Conservation (phyloP, 805 yeast species). For the Candida parachauliodes region DNA sequence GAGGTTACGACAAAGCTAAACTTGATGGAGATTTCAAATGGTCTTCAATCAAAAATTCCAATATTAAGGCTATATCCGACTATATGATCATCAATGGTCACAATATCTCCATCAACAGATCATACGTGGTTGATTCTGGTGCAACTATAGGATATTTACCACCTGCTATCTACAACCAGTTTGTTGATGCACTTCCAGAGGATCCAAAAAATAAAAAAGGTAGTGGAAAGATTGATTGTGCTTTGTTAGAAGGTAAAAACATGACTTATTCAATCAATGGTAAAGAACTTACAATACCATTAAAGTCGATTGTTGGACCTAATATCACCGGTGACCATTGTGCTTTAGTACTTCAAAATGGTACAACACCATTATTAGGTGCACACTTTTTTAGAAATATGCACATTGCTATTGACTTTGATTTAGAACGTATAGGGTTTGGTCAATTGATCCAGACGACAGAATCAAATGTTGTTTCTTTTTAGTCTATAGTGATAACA, state of each 20-base stretch:
- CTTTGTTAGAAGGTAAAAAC: not conserved
- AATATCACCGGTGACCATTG: not conserved
- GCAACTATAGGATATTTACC: no score
- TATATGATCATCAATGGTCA: conserved; percentile 3
- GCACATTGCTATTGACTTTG: conserved; percentile 1
- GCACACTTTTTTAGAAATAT: conserved; percentile 4
- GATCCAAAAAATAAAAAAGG: not conserved
- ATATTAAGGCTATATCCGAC: not conserved
- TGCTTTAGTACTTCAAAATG: not conserved
- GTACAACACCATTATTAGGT: not conserved
- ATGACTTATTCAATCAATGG: conserved; percentile 1
- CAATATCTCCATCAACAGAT: not conserved
- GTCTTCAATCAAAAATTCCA: not conserved
- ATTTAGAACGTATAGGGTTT: conserved; percentile 3
- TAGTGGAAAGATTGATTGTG: not conserved
- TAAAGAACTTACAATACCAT: not conserved
- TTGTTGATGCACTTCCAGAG: not conserved
- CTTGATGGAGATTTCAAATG: conserved; percentile 1
- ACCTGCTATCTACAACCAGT: not conserved
- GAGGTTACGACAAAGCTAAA: conserved; percentile 4
- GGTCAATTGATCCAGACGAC: conserved; percentile 2
- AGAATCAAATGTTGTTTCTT: conserved; percentile 1
- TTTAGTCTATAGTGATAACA: no score
- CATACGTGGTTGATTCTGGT: no score
- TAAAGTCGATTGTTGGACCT: not conserved